phyloP scores from a whole-genome alignment of 352 stramenopile species.

The Pythium aristosporum region DNA sequence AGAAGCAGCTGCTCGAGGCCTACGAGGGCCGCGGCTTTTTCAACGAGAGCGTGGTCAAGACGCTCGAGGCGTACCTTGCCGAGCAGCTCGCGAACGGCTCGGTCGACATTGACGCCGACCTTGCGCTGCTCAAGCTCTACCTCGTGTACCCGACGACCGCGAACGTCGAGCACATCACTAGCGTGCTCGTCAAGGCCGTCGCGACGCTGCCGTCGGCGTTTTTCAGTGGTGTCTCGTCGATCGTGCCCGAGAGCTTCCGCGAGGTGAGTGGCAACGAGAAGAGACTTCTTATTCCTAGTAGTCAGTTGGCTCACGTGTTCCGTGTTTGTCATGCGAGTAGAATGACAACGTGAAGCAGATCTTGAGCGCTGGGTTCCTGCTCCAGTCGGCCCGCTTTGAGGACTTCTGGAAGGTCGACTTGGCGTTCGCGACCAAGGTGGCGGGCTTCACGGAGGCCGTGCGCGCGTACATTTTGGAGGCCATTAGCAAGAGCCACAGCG shows the following conservation, averaged over 20 bases:
- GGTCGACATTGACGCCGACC: conserved; percentile 73
- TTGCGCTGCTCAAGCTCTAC: conserved; percentile 85
- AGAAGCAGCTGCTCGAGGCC: conserved; percentile 56
- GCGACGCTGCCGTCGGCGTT: conserved; percentile 67
- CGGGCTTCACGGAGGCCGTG: conserved; percentile 70
- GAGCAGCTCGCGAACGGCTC: conserved; percentile 66
- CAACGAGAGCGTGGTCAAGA: conserved; percentile 40
- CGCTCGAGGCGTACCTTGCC: conserved; percentile 68
- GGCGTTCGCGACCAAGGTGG: conserved; percentile 55
- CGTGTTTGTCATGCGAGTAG: conserved; percentile 21
- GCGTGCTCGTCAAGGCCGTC: conserved; percentile 72
- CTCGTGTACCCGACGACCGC: conserved; percentile 58
- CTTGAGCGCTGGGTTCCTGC: conserved; percentile 57
- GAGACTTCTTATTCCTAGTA: not conserved
- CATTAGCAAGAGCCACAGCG: conserved; percentile 72
- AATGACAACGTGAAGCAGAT: conserved; percentile 57
- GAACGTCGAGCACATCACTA: conserved; percentile 61
- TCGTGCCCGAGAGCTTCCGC: conserved; percentile 66
- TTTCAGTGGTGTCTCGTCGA: conserved; percentile 70
- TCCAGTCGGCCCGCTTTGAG: conserved; percentile 81
- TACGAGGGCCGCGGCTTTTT: conserved; percentile 52
- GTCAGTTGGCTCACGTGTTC: not conserved
- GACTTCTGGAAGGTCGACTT: conserved; percentile 80
- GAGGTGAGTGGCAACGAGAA: conserved; percentile 19
- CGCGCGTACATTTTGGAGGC: conserved; percentile 74